Evolutionary conservation across 192 early-diverging fungal genomes (phyloP).

Genomic region (Jimgerdemannia flammicorona): DNA sequence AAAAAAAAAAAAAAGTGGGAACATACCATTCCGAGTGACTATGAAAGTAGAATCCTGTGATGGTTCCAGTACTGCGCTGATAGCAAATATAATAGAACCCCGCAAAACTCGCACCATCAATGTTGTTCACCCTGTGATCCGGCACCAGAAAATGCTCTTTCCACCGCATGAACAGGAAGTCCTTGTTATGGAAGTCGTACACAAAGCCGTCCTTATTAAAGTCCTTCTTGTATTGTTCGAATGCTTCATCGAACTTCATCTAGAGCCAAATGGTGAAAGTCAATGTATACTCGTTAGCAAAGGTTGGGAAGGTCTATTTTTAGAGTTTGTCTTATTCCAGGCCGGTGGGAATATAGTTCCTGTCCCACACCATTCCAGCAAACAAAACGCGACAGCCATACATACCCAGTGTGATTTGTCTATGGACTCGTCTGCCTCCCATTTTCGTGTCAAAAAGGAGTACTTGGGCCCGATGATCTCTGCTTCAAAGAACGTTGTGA

Average conservation of each 20-base stretch:
- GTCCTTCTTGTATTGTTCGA: too few species aligned
- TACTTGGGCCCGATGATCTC: constrained; percentile 80
- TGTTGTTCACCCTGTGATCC: constrained; percentile 71
- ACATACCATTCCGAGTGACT: constrained; percentile 48
- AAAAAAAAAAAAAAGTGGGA: too few species aligned
- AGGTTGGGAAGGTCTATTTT: too few species aligned
- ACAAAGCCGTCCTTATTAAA: constrained; percentile 41
- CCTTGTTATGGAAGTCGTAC: constrained; percentile 44
- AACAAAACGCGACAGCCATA: neutral
- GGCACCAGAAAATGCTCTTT: constrained; percentile 91
- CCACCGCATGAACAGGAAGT: constrained; percentile 87
- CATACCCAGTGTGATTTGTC: constrained; percentile 76
- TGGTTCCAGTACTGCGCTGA: constrained; percentile 53
- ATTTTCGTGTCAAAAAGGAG: constrained; percentile 78
- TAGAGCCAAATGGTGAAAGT: too few species aligned
- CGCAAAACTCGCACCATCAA: constrained; percentile 83
- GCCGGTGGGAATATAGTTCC: too few species aligned
- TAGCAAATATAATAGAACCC: constrained; percentile 89
- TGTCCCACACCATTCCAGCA: too few species aligned
- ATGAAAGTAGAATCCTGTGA: constrained; percentile 60
- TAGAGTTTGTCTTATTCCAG: too few species aligned
- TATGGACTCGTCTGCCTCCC: constrained; percentile 75
- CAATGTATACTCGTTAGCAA: too few species aligned
- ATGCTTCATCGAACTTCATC: too few species aligned
- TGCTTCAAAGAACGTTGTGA: constrained; percentile 87